Evolutionary conservation across 148 eudicot genomes (phyloP).

Genomic region (Chenopodium suecicum): DNA sequence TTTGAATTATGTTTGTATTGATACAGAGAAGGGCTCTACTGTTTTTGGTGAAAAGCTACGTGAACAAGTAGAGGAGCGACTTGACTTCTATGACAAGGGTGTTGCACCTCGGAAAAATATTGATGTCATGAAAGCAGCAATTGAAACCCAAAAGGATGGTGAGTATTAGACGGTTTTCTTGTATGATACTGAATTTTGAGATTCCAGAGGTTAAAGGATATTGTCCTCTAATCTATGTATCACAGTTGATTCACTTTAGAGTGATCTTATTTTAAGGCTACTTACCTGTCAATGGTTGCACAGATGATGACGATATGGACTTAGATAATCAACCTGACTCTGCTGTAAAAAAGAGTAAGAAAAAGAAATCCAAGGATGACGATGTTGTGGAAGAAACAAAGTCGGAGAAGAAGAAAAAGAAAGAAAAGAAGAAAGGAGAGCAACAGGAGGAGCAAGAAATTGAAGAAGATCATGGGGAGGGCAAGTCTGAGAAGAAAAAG

Average conservation of each 20-base stretch:
- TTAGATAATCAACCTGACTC: conserved; percentile 42
- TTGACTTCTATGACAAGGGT: conserved; percentile 97
- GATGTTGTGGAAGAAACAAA: conserved; percentile 32
- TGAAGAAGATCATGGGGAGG: conserved; percentile 29
- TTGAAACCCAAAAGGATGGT: conserved; percentile 61
- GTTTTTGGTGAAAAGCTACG: conserved; percentile 89
- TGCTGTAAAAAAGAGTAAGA: conserved; percentile 66
- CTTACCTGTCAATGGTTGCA: neutral
- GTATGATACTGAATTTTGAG: too few species aligned
- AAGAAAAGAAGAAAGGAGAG: neutral
- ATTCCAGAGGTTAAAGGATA: neutral
- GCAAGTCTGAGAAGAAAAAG: conserved; percentile 61
- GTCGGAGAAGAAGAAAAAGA: conserved; percentile 35
- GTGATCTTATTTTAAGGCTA: neutral
- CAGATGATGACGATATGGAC: conserved; percentile 66
- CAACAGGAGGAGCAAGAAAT: conserved; percentile 14
- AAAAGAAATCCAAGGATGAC: conserved; percentile 64
- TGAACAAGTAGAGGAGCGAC: conserved; percentile 92
- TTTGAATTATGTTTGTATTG: conserved; percentile 14
- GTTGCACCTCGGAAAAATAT: conserved; percentile 95
- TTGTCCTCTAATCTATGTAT: neutral
- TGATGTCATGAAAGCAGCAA: conserved; percentile 88
- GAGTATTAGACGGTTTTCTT: neutral
- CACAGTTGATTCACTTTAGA: neutral
- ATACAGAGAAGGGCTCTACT: conserved; percentile 67